Evolutionary conservation across 2,329 filamentous ascomycete genomes (phyloP).

Genomic region (Zymoseptoria crescenta): DNA sequence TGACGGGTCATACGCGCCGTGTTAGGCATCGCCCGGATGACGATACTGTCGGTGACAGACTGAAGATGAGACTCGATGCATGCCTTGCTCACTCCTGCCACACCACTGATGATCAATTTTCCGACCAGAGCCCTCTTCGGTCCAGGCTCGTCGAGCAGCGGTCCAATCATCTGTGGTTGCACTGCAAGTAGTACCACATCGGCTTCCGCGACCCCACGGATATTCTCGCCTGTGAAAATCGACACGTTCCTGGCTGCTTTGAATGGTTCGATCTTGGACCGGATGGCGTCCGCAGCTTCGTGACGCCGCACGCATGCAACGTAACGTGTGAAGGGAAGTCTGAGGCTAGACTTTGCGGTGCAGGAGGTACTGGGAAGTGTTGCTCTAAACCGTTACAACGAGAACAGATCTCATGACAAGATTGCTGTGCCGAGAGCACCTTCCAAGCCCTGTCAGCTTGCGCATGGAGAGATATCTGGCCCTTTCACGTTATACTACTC

Average conservation of each 20-base stretch:
- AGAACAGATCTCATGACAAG: constrained; percentile 1
- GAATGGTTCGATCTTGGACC: not conserved
- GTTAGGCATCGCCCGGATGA: constrained; percentile 9
- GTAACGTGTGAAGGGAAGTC: not conserved
- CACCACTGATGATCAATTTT: constrained; percentile 6
- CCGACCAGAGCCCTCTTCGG: constrained; percentile 1
- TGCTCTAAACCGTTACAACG: not conserved
- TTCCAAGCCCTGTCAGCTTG: not conserved
- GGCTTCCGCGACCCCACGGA: not conserved
- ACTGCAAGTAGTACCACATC: constrained; percentile 5
- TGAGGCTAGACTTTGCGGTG: not conserved
- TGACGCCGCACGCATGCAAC: constrained; percentile 7
- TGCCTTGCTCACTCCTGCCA: constrained; percentile 4
- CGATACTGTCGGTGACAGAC: not conserved
- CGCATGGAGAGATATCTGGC: no score
- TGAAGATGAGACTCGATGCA: not conserved
- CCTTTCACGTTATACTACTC: no score
- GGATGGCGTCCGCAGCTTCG: constrained; percentile 1
- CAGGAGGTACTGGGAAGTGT: no score
- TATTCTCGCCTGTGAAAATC: constrained; percentile 1
- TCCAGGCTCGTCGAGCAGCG: constrained; percentile 2
- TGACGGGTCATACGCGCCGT: constrained; percentile 1
- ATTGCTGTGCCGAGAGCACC: constrained; percentile 8
- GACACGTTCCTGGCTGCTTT: not conserved
- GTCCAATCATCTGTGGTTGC: constrained; percentile 3